phyloP scores from a whole-genome alignment of 306 rosid genomes.

The Astragalus glycyphyllos region DNA sequence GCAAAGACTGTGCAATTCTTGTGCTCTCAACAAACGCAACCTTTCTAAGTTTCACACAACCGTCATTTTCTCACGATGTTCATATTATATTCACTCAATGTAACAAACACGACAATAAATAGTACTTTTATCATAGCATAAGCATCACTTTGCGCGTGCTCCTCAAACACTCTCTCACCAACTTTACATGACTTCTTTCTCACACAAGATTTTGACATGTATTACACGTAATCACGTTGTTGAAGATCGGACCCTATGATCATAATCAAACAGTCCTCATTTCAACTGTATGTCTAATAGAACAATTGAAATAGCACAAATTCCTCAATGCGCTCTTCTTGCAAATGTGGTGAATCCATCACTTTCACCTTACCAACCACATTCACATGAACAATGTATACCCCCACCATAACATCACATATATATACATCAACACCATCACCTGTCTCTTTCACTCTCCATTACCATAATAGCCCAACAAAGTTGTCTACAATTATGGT shows the following conservation, averaged over 20 bases:
- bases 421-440: conserved; percentile 22
- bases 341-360: too few relatives aligned
- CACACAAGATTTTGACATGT: neutral
- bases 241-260: too few relatives aligned
- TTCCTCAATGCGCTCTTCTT: too few relatives aligned
- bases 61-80: conserved; percentile 27
- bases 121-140: conserved; percentile 4
- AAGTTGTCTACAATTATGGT: conserved; percentile 9
- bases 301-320: too few relatives aligned
- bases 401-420: conserved; percentile 19
- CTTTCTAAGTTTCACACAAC: conserved; percentile 36
- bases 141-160: conserved; percentile 57
- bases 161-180: conserved; percentile 52
- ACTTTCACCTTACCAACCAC: conserved; percentile 3
- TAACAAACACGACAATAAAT: conserved; percentile 19
- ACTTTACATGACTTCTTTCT: conserved; percentile 59
- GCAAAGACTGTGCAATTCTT: conserved; percentile 36
- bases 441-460: neutral
- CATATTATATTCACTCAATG: conserved; percentile 18
- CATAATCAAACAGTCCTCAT: too few relatives aligned
- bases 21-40: conserved; percentile 37
- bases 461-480: neutral
- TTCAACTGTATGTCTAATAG: too few relatives aligned
- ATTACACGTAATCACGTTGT: too few relatives aligned
- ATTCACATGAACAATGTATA: conserved; percentile 74